phyloP scores from a whole-genome alignment of 1,284 basidiomycete genomes.

The Ganoderma meredithae region DNA sequence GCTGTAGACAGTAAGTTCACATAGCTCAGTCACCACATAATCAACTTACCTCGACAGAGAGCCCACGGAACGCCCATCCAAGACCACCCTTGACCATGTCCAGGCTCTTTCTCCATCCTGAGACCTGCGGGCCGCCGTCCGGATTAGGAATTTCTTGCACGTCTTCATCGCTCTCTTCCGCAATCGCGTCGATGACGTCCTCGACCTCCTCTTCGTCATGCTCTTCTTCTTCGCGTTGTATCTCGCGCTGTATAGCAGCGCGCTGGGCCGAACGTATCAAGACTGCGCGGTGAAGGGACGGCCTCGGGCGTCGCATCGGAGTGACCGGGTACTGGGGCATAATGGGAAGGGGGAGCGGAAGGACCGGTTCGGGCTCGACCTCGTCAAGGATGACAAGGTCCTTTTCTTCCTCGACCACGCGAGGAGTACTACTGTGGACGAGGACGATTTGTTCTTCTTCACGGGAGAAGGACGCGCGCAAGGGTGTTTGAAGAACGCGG shows the following conservation, averaged over 20 bases:
- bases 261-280: conserved; percentile 73
- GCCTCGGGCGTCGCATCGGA: conserved; percentile 50
- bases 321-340: conserved; percentile 49
- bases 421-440: conserved; percentile 70
- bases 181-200: conserved; percentile 38
- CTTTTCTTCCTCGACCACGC: conserved; percentile 71
- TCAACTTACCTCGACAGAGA: conserved; percentile 37
- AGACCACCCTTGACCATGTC: conserved; percentile 42
- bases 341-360: conserved; percentile 31
- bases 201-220: conserved; percentile 45
- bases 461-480: conserved; percentile 48
- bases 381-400: conserved; percentile 78
- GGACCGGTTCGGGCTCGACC: conserved; percentile 43
- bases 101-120: conserved; percentile 46
- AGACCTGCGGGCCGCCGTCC: conserved; percentile 39
- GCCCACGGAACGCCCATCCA: conserved; percentile 45
- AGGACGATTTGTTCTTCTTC: conserved; percentile 59
- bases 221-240: conserved; percentile 50
- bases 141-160: conserved; percentile 37
- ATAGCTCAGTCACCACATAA: no score
- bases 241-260: conserved; percentile 51
- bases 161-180: conserved; percentile 41
- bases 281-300: conserved; percentile 71
- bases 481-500: conserved; percentile 63
- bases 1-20: conserved; percentile 17